Evolutionary conservation across 2,329 filamentous ascomycete species (phyloP).

Genomic region (Fusarium poae): DNA sequence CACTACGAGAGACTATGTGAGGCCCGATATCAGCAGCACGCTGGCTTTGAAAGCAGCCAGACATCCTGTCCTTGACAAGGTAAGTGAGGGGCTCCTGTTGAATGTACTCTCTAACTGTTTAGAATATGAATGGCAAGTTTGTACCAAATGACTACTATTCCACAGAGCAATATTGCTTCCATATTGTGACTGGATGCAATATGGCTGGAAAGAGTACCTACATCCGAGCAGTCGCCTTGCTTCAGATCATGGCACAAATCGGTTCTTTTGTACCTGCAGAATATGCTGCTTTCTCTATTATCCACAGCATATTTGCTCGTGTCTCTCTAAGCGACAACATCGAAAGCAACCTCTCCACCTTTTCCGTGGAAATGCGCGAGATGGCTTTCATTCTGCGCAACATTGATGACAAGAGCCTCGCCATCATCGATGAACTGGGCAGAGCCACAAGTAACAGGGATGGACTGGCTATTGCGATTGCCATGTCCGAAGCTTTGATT

Average conservation of each 20-base stretch:
- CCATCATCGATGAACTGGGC: constrained; percentile 92
- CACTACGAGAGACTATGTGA: constrained; percentile 69
- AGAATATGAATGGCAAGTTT: constrained; percentile 75
- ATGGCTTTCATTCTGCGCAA: constrained; percentile 93
- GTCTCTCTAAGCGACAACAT: constrained; percentile 89
- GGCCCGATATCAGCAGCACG: constrained; percentile 76
- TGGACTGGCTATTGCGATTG: constrained; percentile 88
- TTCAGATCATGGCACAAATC: constrained; percentile 93
- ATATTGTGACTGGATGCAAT: constrained; percentile 95
- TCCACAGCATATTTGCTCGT: constrained; percentile 87
- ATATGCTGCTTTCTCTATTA: constrained; percentile 84
- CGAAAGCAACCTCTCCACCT: constrained; percentile 92
- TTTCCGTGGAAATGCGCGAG: constrained; percentile 94
- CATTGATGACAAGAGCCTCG: constrained; percentile 79
- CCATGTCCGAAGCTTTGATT: constrained; percentile 89
- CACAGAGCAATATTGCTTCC: constrained; percentile 83
- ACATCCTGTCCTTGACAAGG: constrained; percentile 83
- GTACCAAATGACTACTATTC: constrained; percentile 93
- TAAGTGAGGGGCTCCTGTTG: constrained; percentile 37
- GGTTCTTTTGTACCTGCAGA: constrained; percentile 90
- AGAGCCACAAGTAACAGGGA: constrained; percentile 91
- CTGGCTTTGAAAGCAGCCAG: constrained; percentile 80
- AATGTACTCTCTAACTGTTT: background rate
- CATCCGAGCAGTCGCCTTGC: constrained; percentile 84
- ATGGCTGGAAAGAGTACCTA: constrained; percentile 99